Evolutionary conservation across 148 eudicot species (phyloP), one percentile per base, ranked within the genome.

Genomic region (Nyssa sinensis): DNA sequence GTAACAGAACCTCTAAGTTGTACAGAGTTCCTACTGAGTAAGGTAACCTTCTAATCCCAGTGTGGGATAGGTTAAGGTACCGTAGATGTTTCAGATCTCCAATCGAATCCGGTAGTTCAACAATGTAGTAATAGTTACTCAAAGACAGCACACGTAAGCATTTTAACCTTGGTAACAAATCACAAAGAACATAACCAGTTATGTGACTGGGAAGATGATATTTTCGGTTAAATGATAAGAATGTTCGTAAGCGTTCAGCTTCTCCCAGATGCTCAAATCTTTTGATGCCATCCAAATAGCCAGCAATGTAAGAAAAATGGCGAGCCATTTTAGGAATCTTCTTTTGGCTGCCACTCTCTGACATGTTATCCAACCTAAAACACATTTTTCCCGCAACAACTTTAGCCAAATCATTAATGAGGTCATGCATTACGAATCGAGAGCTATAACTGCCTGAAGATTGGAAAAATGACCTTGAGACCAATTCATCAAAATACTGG

Each of bases 401-500:
- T n/a, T n/a, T n/a, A n/a, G n/a, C n/a, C n/a, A n/a, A n/a, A n/a
- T n/a, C n/a, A n/a, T n/a, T n/a, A n/a, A n/a, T n/a, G n/a, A n/a
- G n/a, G n/a, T n/a, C n/a, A n/a, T n/a, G n/a, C n/a, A n/a, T n/a
- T n/a, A n/a, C n/a, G n/a, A n/a, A n/a, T n/a, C n/a, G n/a, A n/a
- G n/a, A 14, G 4, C 16, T 31, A 28, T 51, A 63, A 44, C 29
- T 28, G 66, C 53, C 21, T 9, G 37, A 27, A 4, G 49, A 47
- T 44, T 78, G 77, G 24, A 80, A 60, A 35, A 80, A 80, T 49
- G 83, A 80, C 61, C 79, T 66, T 32, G 76, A 62, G 7, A 68
- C 31, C 28, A 66, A 32, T 13, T 62, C 67, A 9, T 69, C 23
- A 49, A 78, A 70, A 41, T 81, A 77, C 14, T 7, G 16, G 0